phyloP scores from a whole-genome alignment of 345 rosid genomes.

The Eucalyptus erythrocorys region DNA sequence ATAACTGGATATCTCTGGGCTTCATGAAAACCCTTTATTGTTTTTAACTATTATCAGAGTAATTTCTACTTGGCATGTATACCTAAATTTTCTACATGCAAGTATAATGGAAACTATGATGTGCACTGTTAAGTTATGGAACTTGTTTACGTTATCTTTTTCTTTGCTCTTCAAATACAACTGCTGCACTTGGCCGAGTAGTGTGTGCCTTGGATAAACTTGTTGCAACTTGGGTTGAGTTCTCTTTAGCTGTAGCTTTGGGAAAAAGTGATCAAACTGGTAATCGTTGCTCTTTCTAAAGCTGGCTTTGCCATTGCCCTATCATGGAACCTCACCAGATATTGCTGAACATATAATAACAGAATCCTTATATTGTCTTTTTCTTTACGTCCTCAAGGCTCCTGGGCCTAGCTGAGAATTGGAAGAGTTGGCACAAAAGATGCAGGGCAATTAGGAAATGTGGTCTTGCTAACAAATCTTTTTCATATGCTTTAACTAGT shows the following conservation, averaged over 20 bases:
- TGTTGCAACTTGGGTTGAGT: neutral
- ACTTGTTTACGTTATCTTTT: neutral
- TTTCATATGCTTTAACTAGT: neutral
- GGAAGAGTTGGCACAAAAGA: neutral
- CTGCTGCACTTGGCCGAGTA: neutral
- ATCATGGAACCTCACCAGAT: neutral
- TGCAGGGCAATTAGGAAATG: neutral
- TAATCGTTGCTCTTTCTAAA: neutral
- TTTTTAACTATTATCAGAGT: neutral
- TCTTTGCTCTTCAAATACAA: neutral
- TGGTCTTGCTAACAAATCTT: neutral
- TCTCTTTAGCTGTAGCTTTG: neutral
- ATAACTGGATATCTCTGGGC: neutral
- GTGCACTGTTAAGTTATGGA: neutral
- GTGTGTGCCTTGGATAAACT: neutral
- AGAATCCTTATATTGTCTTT: neutral
- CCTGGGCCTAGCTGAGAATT: neutral
- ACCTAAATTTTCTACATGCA: neutral
- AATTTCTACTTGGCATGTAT: neutral
- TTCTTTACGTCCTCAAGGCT: neutral
- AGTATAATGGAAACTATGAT: neutral
- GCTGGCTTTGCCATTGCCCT: neutral
- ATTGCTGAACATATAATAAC: neutral
- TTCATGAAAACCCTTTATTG: neutral
- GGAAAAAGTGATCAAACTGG: neutral